These are phyloP conservation scores for Solanum aculeatissimum DNA, from an alignment of 305 asterid species.

Conservation along the genomic window DNA sequence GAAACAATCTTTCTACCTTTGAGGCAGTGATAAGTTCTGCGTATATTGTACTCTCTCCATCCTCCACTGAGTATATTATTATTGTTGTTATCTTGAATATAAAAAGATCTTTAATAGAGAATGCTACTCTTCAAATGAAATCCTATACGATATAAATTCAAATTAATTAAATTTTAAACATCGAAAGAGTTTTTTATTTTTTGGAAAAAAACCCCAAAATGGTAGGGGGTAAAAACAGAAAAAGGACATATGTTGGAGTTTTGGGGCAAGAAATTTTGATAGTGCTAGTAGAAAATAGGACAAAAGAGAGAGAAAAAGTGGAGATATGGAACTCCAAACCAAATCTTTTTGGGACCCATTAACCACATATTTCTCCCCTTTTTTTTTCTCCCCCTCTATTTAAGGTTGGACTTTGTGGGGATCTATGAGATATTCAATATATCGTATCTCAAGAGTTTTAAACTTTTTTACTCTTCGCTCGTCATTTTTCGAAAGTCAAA, in stretches of 20 bases:
- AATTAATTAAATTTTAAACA: neutral
- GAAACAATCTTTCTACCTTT: too few relatives aligned
- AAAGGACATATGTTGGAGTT: neutral
- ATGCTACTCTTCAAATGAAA: neutral
- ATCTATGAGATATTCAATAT: neutral
- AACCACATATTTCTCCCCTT: neutral
- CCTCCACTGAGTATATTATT: too few relatives aligned
- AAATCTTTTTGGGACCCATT: conserved; percentile 42
- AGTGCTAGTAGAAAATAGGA: neutral
- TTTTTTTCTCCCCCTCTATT: conserved; percentile 5
- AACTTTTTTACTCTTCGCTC: neutral
- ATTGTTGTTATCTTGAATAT: neutral
- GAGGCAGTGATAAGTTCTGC: too few relatives aligned
- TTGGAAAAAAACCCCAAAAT: neutral
- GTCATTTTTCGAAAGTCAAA: neutral
- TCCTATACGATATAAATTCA: neutral
- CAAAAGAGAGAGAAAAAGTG: conserved; percentile 17
- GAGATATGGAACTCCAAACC: conserved; percentile 28
- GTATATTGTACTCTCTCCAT: too few relatives aligned
- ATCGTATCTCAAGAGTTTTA: neutral
- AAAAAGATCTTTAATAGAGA: neutral
- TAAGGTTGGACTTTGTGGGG: conserved; percentile 35
- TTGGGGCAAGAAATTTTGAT: neutral
- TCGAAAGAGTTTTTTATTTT: too few relatives aligned
- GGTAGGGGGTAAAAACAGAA: neutral